These are phyloP conservation scores for Picea mariana DNA, from an alignment of 83 land plant species.

Conservation along the genomic window DNA sequence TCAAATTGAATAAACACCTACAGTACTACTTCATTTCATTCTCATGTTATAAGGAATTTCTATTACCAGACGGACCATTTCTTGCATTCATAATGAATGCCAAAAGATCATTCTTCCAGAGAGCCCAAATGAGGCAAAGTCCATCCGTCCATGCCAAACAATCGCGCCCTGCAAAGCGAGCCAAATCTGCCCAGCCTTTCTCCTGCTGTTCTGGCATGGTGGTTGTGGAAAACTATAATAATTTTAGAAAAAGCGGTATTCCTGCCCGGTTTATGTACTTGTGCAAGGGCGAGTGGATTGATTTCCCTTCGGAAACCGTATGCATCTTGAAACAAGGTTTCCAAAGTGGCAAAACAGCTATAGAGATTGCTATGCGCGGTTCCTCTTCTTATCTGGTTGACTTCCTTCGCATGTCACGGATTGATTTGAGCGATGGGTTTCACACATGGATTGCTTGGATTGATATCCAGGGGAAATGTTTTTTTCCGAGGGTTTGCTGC, in stretches of 20 bases:
- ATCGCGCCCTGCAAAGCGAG: too few relatives aligned
- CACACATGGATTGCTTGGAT: conserved; percentile 70
- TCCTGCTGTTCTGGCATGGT: conserved; percentile 11
- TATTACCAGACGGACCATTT: too few relatives aligned
- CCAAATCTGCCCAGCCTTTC: too few relatives aligned
- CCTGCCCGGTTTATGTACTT: conserved; percentile 43
- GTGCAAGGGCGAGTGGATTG: conserved; percentile 53
- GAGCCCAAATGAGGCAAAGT: too few relatives aligned
- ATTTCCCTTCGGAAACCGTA: conserved; percentile 16
- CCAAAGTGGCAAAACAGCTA: conserved; percentile 27
- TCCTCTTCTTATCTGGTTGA: background rate
- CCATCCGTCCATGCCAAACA: too few relatives aligned
- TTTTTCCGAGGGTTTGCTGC: too few relatives aligned
- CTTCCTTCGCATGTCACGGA: too few relatives aligned
- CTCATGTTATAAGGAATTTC: too few relatives aligned
- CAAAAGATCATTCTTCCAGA: too few relatives aligned
- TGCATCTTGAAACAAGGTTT: background rate
- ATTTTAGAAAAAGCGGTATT: conserved; percentile 38
- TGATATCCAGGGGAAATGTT: conserved; percentile 27
- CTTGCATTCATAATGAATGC: too few relatives aligned
- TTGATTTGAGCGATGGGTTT: conserved; percentile 16
- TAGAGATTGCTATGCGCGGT: conserved; percentile 32
- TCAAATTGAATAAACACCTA: too few relatives aligned
- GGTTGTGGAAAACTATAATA: conserved; percentile 28
- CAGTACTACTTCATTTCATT: too few relatives aligned